A percentile compares a stretch with the other conserved stretches of the same genome.
These are phyloP conservation scores for Fomitopsis palustris DNA, from an alignment of 1,284 basidiomycete species.

Conservation along the genomic window DNA sequence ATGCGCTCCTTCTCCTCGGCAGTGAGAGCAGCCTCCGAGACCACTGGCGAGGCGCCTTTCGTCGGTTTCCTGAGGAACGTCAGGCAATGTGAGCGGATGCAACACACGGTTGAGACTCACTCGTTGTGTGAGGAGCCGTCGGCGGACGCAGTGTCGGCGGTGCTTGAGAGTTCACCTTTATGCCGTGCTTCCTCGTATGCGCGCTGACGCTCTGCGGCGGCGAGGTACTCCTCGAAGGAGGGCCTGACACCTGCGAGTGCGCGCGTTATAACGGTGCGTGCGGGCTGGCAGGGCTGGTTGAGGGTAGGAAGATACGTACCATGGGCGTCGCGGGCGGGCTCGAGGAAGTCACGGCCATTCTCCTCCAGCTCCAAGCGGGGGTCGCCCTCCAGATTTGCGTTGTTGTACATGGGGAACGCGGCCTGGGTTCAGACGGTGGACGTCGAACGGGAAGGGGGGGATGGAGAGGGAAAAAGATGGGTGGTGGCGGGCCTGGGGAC, in stretches of 20 bases:
- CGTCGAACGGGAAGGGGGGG: background rate
- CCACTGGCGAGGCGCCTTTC: background rate
- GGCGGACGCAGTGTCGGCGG: background rate
- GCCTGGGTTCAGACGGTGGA: background rate
- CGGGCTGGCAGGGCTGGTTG: no score
- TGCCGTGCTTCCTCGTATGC: background rate
- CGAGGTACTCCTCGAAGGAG: conserved; percentile 9
- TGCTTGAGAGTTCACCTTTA: background rate
- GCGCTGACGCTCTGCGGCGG: conserved; percentile 5
- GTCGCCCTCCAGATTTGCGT: conserved; percentile 8
- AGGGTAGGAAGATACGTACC: background rate
- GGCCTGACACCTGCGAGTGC: background rate
- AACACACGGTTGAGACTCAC: background rate
- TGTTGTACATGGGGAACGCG: conserved; percentile 5
- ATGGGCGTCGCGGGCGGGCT: conserved; percentile 1
- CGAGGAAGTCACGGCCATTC: conserved; percentile 7
- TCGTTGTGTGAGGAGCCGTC: conserved; percentile 1
- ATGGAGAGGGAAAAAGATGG: background rate
- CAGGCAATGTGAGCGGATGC: background rate
- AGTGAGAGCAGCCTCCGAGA: conserved; percentile 5
- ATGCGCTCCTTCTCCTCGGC: conserved; percentile 7
- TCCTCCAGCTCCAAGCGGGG: conserved; percentile 8
- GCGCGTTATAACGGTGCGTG: background rate
- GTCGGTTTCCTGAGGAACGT: background rate
- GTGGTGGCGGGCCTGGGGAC: background rate